A percentile compares a stretch with the other conserved stretches of the same genome.
Conservation (phyloP, 1,284 basidiomycete genomes). For the Ustilago vetiveriae region DNA sequence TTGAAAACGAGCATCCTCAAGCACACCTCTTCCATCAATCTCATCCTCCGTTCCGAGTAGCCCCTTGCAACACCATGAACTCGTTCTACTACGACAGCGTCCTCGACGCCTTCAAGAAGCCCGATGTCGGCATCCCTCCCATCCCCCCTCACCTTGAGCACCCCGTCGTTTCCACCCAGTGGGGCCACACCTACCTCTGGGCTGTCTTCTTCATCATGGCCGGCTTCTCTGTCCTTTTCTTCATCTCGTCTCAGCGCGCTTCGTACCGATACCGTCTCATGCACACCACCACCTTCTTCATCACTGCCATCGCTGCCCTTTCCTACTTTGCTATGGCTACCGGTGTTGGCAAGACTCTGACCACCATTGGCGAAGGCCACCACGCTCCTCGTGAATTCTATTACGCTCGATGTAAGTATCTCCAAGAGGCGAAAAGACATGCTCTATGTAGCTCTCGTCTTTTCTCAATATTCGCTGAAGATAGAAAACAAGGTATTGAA, state of each 20-base stretch:
- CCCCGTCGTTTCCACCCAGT: constrained; percentile 45
- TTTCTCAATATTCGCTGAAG: too few relatives aligned
- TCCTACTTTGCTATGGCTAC: constrained; percentile 61
- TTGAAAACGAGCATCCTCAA: neutral
- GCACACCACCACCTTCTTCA: constrained; percentile 56
- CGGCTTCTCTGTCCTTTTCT: constrained; percentile 48
- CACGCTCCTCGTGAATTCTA: constrained; percentile 43
- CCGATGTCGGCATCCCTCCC: constrained; percentile 49
- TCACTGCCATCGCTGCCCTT: constrained; percentile 50
- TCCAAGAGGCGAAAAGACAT: neutral
- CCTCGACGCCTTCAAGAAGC: constrained; percentile 47
- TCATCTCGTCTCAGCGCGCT: constrained; percentile 51
- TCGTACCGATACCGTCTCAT: constrained; percentile 58
- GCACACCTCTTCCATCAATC: neutral
- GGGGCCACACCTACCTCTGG: constrained; percentile 56
- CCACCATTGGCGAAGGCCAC: constrained; percentile 29
- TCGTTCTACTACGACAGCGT: constrained; percentile 55
- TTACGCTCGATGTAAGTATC: constrained; percentile 52
- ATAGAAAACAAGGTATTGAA: too few relatives aligned
- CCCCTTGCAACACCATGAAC: constrained; percentile 24
- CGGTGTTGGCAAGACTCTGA: constrained; percentile 48
- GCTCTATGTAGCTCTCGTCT: too few relatives aligned
- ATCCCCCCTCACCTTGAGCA: constrained; percentile 51
- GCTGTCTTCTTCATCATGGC: constrained; percentile 55
- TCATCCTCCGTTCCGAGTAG: neutral